phyloP scores from a whole-genome alignment of 1,284 basidiomycete species.

The Ustilago loliicola region DNA sequence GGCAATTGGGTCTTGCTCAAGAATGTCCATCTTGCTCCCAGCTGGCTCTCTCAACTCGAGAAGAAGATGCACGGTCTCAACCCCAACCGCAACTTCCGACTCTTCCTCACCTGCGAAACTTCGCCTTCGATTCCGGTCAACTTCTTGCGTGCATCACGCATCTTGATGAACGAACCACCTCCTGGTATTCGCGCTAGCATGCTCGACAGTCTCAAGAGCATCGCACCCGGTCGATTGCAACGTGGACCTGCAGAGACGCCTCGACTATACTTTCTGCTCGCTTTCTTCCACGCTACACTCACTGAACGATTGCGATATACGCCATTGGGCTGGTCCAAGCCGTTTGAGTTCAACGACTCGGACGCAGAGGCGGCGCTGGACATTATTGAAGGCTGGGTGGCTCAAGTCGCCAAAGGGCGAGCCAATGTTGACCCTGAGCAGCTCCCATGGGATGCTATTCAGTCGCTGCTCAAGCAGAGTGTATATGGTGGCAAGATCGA shows the following conservation, averaged over 20 bases:
- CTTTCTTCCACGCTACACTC: slow-evolving; percentile 68
- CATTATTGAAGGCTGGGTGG: slow-evolving; percentile 66
- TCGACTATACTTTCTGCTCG: slow-evolving; percentile 65
- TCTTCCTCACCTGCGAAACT: slow-evolving; percentile 69
- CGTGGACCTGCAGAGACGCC: slow-evolving; percentile 63
- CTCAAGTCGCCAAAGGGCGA: slow-evolving; percentile 57
- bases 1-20: slow-evolving; percentile 69
- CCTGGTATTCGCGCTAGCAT: slow-evolving; percentile 68
- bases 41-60: slow-evolving; percentile 67
- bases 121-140: slow-evolving; percentile 66
- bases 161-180: slow-evolving; percentile 69
- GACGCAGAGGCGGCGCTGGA: slow-evolving; percentile 66
- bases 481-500: slow-evolving; percentile 70
- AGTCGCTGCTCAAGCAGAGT: slow-evolving; percentile 63
- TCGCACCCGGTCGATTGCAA: slow-evolving; percentile 55
- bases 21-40: slow-evolving; percentile 68
- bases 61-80: slow-evolving; percentile 66
- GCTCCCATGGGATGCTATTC: slow-evolving; percentile 67
- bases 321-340: slow-evolving; percentile 67
- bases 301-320: slow-evolving; percentile 67
- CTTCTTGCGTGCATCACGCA: slow-evolving; percentile 65
- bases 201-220: slow-evolving; percentile 60
- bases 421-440: slow-evolving; percentile 64
- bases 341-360: slow-evolving; percentile 70
- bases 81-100: slow-evolving; percentile 63